Evolutionary conservation across 371 early-diverging fungal species (phyloP), one percentile per base, ranked within the genome.

Genomic region (Choanephora cucurbitarum): DNA sequence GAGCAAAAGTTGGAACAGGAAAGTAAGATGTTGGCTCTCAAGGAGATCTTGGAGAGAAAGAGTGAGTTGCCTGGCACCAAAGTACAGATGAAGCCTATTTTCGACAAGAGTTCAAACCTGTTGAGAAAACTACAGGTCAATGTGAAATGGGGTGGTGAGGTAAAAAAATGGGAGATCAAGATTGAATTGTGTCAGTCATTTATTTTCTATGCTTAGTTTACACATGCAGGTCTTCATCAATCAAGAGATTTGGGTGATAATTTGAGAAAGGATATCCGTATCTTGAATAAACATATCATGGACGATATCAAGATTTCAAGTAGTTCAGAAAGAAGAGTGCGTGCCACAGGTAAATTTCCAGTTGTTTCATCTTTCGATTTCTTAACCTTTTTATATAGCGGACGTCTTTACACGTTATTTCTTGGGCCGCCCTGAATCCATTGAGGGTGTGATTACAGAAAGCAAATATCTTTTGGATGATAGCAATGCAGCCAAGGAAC

Each of bases 61-160:
- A 83, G 86, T 4, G 80, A 75, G 21, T 64, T 92, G 14, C 86
- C 90, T 0, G 96, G 95, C 4, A 95, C 96, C 39, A 98, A 97
- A 61, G 91, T 96, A 18, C 98, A 98, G 62, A 63, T 96, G 4
- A 93, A 95, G 69, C 93, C 97, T 0, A 70, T 77, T 8, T 88
- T 79, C 55, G 77, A 76, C 52, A 90, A 90, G 33, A 79, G 85
- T 31, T 76, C 75, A 44, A 73, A 77, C 13, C 44, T 66, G 2
- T 75, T 94, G 3, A 78, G 83, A 44, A 92, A 92, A 53, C 71
- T 92, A 5, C 94, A 95, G 72, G 74, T 96, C 23, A 90, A 96
- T 62, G 91, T 97, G 41, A 98, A 98, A 69, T 98, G 97, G 98
- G 96, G 95, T 42, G 98, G 96, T 32, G 93, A 94, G 67, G 86